Evolutionary conservation across 2,329 filamentous ascomycete species (phyloP).

Genomic region (Fusarium poae): DNA sequence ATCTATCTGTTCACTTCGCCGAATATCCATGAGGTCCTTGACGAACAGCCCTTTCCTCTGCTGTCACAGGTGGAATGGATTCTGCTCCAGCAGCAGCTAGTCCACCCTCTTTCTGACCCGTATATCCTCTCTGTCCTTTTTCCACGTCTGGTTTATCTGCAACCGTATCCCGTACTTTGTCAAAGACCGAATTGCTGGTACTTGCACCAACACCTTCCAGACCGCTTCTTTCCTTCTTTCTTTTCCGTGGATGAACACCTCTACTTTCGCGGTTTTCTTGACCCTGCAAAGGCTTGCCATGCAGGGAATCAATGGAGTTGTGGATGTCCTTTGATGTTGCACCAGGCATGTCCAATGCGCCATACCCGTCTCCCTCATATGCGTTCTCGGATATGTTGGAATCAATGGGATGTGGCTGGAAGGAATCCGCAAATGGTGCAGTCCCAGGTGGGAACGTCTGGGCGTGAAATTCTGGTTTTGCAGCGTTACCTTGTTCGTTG

Average conservation of each 20-base stretch:
- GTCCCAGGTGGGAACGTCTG: conserved; percentile 1
- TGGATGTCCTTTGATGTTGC: conserved; percentile 12
- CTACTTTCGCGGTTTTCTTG: conserved; percentile 13
- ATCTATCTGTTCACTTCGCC: background rate
- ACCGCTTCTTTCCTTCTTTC: conserved; percentile 16
- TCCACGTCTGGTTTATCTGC: conserved; percentile 8
- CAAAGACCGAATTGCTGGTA: background rate
- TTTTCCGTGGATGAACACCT: conserved; percentile 15
- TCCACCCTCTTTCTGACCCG: background rate
- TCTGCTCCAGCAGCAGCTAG: conserved; percentile 8
- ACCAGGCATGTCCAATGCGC: background rate
- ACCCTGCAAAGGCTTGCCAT: background rate
- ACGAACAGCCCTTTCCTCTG: background rate
- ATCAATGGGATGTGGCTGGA: background rate
- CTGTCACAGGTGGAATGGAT: background rate
- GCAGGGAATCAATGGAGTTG: background rate
- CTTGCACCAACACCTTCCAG: background rate
- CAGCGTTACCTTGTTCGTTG: conserved; percentile 4
- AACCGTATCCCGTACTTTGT: conserved; percentile 4
- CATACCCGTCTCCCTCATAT: background rate
- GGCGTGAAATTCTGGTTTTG: background rate
- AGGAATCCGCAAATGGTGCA: background rate
- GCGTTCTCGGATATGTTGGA: background rate
- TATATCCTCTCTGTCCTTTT: conserved; percentile 6
- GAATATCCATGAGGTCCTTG: background rate